Evolutionary conservation across 805 yeast species (phyloP), one percentile per base, ranked within the genome.

Genomic region (Candida vaughaniae): DNA sequence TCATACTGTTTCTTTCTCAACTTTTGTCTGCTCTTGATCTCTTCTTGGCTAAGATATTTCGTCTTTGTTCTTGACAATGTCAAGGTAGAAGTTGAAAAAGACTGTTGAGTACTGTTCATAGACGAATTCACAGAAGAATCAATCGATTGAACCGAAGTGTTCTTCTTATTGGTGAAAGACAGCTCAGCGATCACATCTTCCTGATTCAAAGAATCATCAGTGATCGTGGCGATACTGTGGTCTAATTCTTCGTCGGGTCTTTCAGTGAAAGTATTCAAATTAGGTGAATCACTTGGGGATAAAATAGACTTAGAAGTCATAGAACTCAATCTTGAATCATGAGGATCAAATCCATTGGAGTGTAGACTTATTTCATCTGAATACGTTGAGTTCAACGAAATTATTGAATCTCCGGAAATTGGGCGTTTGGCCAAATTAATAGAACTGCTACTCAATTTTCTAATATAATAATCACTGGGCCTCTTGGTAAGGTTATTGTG

Each of bases 401-500:
- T 38, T 19, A 56, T 52, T 3, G 69, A 61, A 16, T 60, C 66
- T 3, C 62, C 62, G 8, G 69, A 61, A 4, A 40, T 40, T 1
- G 70, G 69, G 26, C 68, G 17, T 27, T 42, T 37, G 14, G 43
- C 38, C 7, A 56, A 42, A 38, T 48, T 50, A 5, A 48, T 16
- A 6, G 54, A 36, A 35, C 55, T 53, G 35, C 45, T 49, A 30
- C 53, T 52, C 29, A 65, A 39, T 38, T 59, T 61, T 38, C 55
- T 57, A 25, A 64, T 53, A 39, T 55, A 67, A 48, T 63, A 65
- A 38, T 67, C 72, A 20, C 71, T 63, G 3, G 73, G 73, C 18
- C 73, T 46, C 42, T 62, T 64, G 3, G 22, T 16, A 12, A 19
- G 5, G n/a, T 8, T 25, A 15, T 14, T 30, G 16, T 16, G 20